These are phyloP conservation scores for Scheffersomyces quercinus DNA, from an alignment of 1,139 yeast species.

Conservation along the genomic window DNA sequence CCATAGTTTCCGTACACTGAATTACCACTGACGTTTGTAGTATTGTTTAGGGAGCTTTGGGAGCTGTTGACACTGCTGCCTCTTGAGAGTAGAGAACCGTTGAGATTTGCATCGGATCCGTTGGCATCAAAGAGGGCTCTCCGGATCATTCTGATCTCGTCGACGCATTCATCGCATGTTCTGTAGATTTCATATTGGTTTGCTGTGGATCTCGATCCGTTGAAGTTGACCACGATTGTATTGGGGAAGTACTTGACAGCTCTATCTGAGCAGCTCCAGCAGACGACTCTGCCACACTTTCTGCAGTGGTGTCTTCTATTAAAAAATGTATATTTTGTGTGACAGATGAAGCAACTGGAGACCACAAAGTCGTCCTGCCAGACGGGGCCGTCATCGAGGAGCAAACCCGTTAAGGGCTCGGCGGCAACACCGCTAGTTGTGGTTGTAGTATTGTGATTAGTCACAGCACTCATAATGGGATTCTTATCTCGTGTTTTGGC, in stretches of 20 bases:
- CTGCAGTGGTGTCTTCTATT: constrained; percentile 90
- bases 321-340: constrained; percentile 57
- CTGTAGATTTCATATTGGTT: constrained; percentile 41
- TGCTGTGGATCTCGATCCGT: constrained; percentile 26
- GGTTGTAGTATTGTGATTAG: no score
- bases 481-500: no score
- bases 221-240: constrained; percentile 35
- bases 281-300: constrained; percentile 76
- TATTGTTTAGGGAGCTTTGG: background rate
- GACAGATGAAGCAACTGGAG: constrained; percentile 63
- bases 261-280: constrained; percentile 63
- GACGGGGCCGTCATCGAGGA: constrained; percentile 6
- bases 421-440: no score
- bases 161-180: constrained; percentile 73
- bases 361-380: constrained; percentile 84
- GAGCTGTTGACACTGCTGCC: background rate
- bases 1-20: no score
- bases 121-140: constrained; percentile 36
- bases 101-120: background rate
- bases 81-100: no score
- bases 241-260: constrained; percentile 43
- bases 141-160: constrained; percentile 59
- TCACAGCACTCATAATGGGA: no score
- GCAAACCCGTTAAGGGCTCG: no score
- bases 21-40: no score